A percentile compares a stretch with the other conserved stretches of the same genome.
Conservation (phyloP, 1,284 basidiomycete genomes). For the Cryptococcus sp. region DNA sequence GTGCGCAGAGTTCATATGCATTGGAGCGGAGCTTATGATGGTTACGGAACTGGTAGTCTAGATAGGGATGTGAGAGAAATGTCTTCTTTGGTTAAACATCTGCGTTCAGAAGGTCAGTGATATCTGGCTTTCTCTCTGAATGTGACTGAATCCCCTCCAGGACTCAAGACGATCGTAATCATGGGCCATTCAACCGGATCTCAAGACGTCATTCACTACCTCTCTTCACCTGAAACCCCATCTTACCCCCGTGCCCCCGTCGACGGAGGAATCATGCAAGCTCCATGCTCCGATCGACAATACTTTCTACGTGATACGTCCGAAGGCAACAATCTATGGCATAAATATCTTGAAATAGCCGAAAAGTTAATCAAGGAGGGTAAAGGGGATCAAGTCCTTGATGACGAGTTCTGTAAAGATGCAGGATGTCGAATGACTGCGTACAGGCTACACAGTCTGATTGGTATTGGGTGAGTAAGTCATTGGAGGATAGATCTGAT, state of each 20-base stretch:
- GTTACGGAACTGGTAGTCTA: conserved; percentile 36
- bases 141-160: background rate
- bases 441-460: conserved; percentile 35
- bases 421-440: conserved; percentile 29
- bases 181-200: conserved; percentile 49
- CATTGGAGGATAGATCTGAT: background rate
- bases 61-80: conserved; percentile 39
- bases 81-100: conserved; percentile 31
- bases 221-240: conserved; percentile 15
- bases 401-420: conserved; percentile 18
- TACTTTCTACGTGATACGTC: conserved; percentile 15
- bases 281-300: conserved; percentile 45
- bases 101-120: conserved; percentile 24
- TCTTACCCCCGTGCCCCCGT: conserved; percentile 12
- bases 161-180: conserved; percentile 28
- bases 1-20: conserved; percentile 39
- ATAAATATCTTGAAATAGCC: conserved; percentile 16
- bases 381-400: conserved; percentile 23
- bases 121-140: background rate
- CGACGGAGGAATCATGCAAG: conserved; percentile 47
- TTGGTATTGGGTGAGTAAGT: conserved; percentile 33
- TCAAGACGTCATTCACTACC: conserved; percentile 46
- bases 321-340: conserved; percentile 8
- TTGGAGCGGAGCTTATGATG: conserved; percentile 40
- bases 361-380: conserved; percentile 30